Percentiles rank a stretch among this genome's conserved stretches.
Evolutionary conservation across 345 rosid genomes (phyloP).

Genomic region (Brassica nigra): DNA sequence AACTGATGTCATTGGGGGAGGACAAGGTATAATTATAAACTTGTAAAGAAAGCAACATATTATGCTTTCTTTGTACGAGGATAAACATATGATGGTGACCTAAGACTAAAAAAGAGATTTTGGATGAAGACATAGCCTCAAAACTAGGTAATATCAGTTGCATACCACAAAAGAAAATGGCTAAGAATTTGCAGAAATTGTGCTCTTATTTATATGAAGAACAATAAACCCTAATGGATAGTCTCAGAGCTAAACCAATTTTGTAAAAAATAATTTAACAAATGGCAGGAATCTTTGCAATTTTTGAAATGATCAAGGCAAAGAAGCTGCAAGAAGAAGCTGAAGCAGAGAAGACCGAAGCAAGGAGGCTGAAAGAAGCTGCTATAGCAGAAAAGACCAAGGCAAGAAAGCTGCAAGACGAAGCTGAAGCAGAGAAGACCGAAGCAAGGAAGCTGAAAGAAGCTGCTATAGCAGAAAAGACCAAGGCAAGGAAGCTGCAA

Average conservation of each 20-base stretch:
- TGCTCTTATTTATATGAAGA: conserved; percentile 22
- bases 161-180: conserved; percentile 27
- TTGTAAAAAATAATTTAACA: no score
- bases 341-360: no score
- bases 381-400: no score
- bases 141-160: conserved; percentile 43
- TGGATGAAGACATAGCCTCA: conserved; percentile 29
- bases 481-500: no score
- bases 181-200: not conserved
- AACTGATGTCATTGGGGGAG: not conserved
- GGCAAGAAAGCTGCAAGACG: no score
- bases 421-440: no score
- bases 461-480: no score
- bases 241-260: not conserved
- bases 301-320: no score
- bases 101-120: conserved; percentile 35
- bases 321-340: no score
- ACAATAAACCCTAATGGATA: conserved; percentile 13
- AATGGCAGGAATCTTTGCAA: no score
- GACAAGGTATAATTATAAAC: conserved; percentile 15
- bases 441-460: no score
- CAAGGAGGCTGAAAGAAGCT: no score
- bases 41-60: conserved; percentile 28
- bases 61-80: conserved; percentile 39
- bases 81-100: conserved; percentile 34